Conservation (phyloP, 257 asterid genomes). For the Solanum bulbocastanum region DNA sequence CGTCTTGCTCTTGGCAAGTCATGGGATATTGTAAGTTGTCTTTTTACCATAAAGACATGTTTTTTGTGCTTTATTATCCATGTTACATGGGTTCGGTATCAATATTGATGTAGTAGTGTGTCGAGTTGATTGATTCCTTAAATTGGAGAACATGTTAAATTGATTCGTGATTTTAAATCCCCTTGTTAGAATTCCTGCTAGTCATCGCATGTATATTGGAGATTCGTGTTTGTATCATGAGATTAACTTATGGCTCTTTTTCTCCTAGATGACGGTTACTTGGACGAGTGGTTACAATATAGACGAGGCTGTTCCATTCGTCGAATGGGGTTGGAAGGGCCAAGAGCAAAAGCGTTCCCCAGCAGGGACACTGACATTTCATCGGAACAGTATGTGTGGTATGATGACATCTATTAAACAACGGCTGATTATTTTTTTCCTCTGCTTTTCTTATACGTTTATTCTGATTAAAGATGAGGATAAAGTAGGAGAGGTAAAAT, state of each 20-base stretch:
- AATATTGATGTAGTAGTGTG: not conserved
- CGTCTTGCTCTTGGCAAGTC: constrained; percentile 93
- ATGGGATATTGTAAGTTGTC: constrained; percentile 72
- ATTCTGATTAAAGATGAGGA: not conserved
- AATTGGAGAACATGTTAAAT: not conserved
- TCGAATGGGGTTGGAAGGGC: constrained; percentile 54
- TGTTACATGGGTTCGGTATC: not conserved
- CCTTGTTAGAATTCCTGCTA: not conserved
- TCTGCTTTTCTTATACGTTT: not conserved
- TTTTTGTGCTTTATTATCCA: too few species aligned
- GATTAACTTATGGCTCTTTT: not conserved
- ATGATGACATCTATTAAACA: not conserved
- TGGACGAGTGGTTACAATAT: constrained; percentile 84
- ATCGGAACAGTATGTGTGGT: constrained; percentile 88
- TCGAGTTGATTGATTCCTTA: not conserved
- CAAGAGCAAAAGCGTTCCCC: constrained; percentile 33
- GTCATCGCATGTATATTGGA: not conserved
- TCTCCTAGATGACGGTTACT: constrained; percentile 65
- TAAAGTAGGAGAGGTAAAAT: not conserved
- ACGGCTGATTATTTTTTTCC: not conserved
- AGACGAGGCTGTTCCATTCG: constrained; percentile 70
- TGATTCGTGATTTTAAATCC: not conserved
- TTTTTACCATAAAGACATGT: too few species aligned
- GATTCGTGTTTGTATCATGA: not conserved
- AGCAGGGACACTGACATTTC: constrained; percentile 68